Conservation (phyloP, 2,329 filamentous ascomycete genomes). For the Tolypocladium album region DNA sequence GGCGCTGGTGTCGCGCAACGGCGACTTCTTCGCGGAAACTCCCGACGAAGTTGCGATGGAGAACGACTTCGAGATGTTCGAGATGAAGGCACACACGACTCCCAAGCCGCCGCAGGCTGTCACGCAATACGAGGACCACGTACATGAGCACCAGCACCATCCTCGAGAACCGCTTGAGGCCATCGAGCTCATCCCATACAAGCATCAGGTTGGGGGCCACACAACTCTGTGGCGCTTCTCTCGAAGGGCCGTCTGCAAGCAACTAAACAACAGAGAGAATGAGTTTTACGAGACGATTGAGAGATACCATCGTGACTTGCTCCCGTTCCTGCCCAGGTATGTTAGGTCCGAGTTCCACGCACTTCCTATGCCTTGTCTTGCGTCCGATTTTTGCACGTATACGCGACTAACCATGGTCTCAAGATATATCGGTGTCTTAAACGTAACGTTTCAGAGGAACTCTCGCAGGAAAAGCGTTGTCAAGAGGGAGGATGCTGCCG, state of each 20-base stretch:
- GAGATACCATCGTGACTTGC: constrained; percentile 75
- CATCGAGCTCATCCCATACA: constrained; percentile 93
- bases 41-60: constrained; percentile 29
- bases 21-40: constrained; percentile 21
- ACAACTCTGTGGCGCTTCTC: constrained; percentile 96
- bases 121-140: constrained; percentile 34
- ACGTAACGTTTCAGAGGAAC: constrained; percentile 87
- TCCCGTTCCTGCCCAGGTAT: constrained; percentile 83
- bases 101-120: constrained; percentile 24
- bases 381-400: background rate
- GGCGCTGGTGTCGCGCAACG: constrained; percentile 14
- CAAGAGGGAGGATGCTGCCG: constrained; percentile 35
- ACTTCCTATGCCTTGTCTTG: background rate
- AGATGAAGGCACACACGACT: constrained; percentile 18
- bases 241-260: constrained; percentile 89
- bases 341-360: constrained; percentile 11
- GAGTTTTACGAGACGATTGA: constrained; percentile 98
- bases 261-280: constrained; percentile 95
- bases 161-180: constrained; percentile 64
- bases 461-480: constrained; percentile 52
- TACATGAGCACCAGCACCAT: constrained; percentile 40
- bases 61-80: constrained; percentile 30
- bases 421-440: constrained; percentile 94
- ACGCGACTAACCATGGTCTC: background rate
- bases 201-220: constrained; percentile 94